Evolutionary conservation across 2,329 filamentous ascomycete species (phyloP), one percentile per base, ranked within the genome.

Genomic region (Nothophoma quercina): DNA sequence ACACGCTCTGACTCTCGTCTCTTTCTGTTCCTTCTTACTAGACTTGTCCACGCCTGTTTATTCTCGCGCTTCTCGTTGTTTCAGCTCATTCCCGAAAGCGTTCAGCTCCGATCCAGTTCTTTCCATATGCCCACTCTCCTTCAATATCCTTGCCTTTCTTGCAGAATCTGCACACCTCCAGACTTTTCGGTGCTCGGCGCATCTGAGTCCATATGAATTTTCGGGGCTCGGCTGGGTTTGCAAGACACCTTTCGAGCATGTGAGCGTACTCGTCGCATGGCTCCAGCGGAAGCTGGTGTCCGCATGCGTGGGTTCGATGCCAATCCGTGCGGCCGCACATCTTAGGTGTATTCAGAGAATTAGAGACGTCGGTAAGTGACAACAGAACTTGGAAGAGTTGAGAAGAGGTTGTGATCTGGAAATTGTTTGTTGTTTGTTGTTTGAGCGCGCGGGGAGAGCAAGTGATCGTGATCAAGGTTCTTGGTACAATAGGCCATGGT

Each of bases 91-190:
- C 12, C n/a, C 5, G n/a, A 15, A 13, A 38, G 5, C 35, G 22
- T 28, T 28, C 16, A 3, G 16, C 38, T 9, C 13, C 16, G 2
- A 28, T 6, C 39, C 47, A 50, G 13, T 34, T 41, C 33, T 38
- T 38, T 5, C 49, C 49, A 13, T 35, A 51, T 9, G 32, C 32
- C 8, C 18, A 46, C 5, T 8, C 49, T 4, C 19, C 15, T 12
- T 41, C 29, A 5, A 45, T 35, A 21, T 41, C 35, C 30, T 51
- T 46, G 7, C 41, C 35, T n/a, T 45, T 29, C 9, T 29, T 15
- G 32, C 49, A 36, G 10, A 46, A 51, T 7, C 23, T 39, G 10
- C 41, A 45, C 1, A 40, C 7, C 2, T 47, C 44, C 4, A 15
- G 2, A 9, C 18, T 32, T 6, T 10, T 12, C 9, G 19, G 34